phyloP scores from a whole-genome alignment of 208 protist species.

The Crithidia brevicula region DNA sequence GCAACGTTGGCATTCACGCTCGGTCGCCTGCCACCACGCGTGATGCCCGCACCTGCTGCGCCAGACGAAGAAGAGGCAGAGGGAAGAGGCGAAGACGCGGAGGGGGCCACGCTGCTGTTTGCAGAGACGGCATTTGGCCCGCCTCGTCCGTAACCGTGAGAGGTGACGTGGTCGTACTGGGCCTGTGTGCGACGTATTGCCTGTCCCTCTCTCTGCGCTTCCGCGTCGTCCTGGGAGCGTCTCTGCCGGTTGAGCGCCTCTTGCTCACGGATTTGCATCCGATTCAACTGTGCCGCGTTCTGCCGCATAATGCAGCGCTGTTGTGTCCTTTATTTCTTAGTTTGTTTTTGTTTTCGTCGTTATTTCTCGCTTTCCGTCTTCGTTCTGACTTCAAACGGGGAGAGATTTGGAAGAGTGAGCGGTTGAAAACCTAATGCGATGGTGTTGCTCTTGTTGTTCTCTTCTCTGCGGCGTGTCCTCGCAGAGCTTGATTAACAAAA shows the following conservation, averaged over 20 bases:
- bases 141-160: constrained; percentile 60
- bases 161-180: constrained; percentile 65
- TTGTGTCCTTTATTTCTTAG: too few species aligned
- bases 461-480: too few species aligned
- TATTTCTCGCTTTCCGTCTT: too few species aligned
- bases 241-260: constrained; percentile 82
- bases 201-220: constrained; percentile 34
- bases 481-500: too few species aligned
- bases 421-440: too few species aligned
- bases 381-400: too few species aligned
- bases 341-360: neutral
- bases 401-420: too few species aligned
- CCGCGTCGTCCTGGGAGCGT: constrained; percentile 47
- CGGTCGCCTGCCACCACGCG: neutral
- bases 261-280: constrained; percentile 84
- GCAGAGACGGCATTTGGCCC: too few species aligned
- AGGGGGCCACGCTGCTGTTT: too few species aligned
- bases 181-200: constrained; percentile 49
- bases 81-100: neutral
- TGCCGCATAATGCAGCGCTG: constrained; percentile 36
- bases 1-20: neutral
- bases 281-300: constrained; percentile 76
- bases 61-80: neutral
- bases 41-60: neutral
- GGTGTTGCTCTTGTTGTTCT: too few species aligned